Evolutionary conservation across 2,329 filamentous ascomycete genomes (phyloP).

Genomic region (Nigrospora osmanthi): DNA sequence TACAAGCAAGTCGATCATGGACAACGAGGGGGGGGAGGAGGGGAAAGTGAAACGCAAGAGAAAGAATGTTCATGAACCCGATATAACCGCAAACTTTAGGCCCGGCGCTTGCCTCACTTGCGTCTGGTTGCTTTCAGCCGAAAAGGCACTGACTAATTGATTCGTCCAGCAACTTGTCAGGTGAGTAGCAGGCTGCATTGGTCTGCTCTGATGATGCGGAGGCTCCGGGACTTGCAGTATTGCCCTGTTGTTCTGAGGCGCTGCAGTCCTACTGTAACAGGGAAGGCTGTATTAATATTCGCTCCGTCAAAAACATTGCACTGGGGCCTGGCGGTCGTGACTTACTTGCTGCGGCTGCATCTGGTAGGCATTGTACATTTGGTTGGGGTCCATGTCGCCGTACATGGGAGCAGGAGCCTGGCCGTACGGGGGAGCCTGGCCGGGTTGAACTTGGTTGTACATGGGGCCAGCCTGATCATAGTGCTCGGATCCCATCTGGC

Average conservation of each 20-base stretch:
- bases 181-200: no score
- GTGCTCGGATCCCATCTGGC: conserved; percentile 61
- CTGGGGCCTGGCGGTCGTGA: conserved; percentile 12
- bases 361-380: conserved; percentile 72
- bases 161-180: no score
- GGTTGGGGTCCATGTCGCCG: conserved; percentile 68
- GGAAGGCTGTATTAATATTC: not conserved
- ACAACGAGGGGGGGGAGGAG: no score
- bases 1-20: not conserved
- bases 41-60: no score
- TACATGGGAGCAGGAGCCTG: conserved; percentile 78
- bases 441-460: conserved; percentile 75
- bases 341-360: conserved; percentile 79
- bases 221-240: not conserved
- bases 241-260: not conserved
- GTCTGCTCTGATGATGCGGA: no score
- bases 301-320: not conserved
- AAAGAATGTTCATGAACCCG: no score
- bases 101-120: no score
- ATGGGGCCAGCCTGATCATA: conserved; percentile 76
- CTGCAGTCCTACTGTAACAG: conserved; percentile 2
- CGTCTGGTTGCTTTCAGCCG: no score
- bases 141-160: no score
- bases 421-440: conserved; percentile 64
- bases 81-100: no score